Conservation (phyloP, 257 asterid species). For the Dorcoceras hygrometricum region DNA sequence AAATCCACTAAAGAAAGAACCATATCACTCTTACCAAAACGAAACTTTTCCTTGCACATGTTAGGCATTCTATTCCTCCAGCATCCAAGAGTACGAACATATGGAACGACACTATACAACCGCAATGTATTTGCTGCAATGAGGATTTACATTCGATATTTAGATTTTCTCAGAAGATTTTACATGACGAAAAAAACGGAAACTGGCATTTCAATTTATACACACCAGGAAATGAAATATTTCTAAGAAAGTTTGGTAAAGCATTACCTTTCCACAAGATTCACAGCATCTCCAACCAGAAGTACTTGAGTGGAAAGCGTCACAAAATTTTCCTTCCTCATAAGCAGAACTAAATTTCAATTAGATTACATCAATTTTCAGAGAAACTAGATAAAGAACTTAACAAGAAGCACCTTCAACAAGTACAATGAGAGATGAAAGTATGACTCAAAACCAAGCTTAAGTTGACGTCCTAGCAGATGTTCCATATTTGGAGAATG, state of each 20-base stretch:
- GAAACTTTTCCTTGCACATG: slow-evolving; percentile 89
- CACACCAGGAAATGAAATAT: slow-evolving; percentile 18
- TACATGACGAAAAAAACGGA: not conserved
- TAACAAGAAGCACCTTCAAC: slow-evolving; percentile 23
- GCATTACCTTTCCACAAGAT: slow-evolving; percentile 93
- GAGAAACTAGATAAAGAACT: not conserved
- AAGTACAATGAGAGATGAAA: slow-evolving; percentile 14
- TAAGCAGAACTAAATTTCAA: slow-evolving; percentile 60
- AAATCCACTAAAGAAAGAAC: slow-evolving; percentile 6
- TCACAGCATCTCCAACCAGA: slow-evolving; percentile 99
- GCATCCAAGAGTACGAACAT: slow-evolving; percentile 97
- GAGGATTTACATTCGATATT: slow-evolving; percentile 26
- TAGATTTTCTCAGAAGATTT: not conserved
- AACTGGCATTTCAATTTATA: slow-evolving; percentile 17
- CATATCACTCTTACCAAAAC: slow-evolving; percentile 59
- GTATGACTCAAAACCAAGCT: slow-evolving; percentile 15
- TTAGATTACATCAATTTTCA: slow-evolving; percentile 25
- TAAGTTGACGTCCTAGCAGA: slow-evolving; percentile 14
- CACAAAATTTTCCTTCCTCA: slow-evolving; percentile 91
- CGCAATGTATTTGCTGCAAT: slow-evolving; percentile 98
- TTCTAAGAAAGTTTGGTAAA: slow-evolving; percentile 11
- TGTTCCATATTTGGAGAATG: slow-evolving; percentile 19
- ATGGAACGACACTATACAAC: slow-evolving; percentile 97
- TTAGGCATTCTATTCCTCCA: slow-evolving; percentile 94
- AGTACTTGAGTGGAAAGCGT: slow-evolving; percentile 76